Conservation (phyloP, 176 grass and related monocot species). For the Guadua angustifolia region DNA sequence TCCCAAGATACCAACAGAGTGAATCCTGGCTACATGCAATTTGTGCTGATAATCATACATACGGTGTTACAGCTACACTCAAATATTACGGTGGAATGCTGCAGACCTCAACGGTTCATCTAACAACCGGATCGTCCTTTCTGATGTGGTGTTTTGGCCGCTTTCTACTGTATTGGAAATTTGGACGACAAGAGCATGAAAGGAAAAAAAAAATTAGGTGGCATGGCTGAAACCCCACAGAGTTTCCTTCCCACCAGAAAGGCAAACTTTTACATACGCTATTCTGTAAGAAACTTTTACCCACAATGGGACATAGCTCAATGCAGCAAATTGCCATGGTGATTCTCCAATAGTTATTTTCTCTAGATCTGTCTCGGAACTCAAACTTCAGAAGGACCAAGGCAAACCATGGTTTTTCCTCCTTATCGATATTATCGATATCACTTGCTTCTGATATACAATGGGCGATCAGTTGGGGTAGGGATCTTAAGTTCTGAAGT, state of each 20-base stretch:
- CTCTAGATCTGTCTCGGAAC: not conserved
- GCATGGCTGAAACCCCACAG: constrained; percentile 5
- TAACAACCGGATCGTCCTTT: not conserved
- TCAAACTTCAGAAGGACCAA: no score
- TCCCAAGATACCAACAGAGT: not conserved
- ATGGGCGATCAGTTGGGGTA: not conserved
- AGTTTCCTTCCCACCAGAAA: constrained; percentile 17
- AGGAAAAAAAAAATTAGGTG: not conserved
- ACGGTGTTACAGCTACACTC: not conserved
- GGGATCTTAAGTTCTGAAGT: not conserved
- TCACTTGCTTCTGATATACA: not conserved
- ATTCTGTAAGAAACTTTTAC: not conserved
- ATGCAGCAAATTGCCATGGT: not conserved
- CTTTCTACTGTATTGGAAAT: not conserved
- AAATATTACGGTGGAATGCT: not conserved
- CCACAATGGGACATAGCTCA: not conserved
- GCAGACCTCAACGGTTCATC: not conserved
- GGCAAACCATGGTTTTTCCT: not conserved
- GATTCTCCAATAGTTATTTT: not conserved
- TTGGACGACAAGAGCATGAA: not conserved
- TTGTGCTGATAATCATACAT: not conserved
- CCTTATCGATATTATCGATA: not conserved
- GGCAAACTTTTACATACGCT: not conserved
- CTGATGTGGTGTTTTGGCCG: not conserved
- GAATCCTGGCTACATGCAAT: not conserved